A percentile compares a stretch with the other conserved stretches of the same genome.
Conservation (phyloP, 2,329 filamentous ascomycete genomes). For the Pseudomassariella vexata region DNA sequence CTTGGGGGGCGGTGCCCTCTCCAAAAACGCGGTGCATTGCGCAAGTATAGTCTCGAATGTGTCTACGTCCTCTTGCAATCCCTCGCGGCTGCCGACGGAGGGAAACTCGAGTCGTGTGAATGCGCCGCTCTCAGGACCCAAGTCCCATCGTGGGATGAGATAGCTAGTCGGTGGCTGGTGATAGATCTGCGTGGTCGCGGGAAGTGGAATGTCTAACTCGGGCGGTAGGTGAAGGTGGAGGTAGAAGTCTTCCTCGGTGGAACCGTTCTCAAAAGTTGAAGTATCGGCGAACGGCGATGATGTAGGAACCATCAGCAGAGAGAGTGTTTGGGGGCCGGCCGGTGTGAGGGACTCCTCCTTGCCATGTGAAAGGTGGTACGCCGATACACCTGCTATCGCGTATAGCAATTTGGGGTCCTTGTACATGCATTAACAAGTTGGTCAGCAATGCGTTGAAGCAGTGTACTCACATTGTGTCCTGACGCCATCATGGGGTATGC, state of each 20-base stretch:
- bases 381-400: constrained; percentile 77
- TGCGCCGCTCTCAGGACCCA: constrained; percentile 79
- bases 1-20: constrained; percentile 65
- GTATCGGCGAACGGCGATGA: constrained; percentile 62
- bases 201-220: constrained; percentile 87
- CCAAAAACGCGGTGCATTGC: constrained; percentile 94
- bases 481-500: constrained; percentile 36
- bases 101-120: constrained; percentile 95
- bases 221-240: constrained; percentile 91
- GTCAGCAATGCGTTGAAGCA: constrained; percentile 5
- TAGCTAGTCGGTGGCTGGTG: constrained; percentile 91
- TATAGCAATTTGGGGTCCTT: constrained; percentile 63
- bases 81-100: constrained; percentile 60
- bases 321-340: constrained; percentile 83
- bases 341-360: constrained; percentile 77
- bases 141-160: constrained; percentile 90
- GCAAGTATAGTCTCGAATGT: constrained; percentile 97
- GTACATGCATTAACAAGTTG: not conserved
- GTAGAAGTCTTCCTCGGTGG: constrained; percentile 86
- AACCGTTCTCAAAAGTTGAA: constrained; percentile 44
- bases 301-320: constrained; percentile 92
- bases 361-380: constrained; percentile 87
- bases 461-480: constrained; percentile 34
- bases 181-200: constrained; percentile 95
- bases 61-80: constrained; percentile 85